Evolutionary conservation across 257 asterid genomes (phyloP), one percentile per base, ranked within the genome.

Genomic region (Solanum sparsipilum): DNA sequence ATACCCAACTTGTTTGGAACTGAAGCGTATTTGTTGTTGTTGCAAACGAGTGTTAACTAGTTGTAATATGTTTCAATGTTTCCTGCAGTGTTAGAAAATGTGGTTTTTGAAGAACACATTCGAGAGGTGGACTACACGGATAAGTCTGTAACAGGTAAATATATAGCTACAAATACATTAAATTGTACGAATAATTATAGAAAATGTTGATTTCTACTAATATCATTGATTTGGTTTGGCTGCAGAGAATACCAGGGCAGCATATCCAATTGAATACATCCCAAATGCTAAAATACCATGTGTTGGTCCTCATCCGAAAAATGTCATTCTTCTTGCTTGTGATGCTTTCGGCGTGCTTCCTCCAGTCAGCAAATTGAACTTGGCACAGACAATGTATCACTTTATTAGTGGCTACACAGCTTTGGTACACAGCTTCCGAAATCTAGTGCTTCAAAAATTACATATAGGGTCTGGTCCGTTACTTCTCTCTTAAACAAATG

Each of bases 271-370:
- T 34, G 98, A 96, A 32, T 95, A 95, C 91, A 96, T 95, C 84
- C 99, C 98, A 5, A 96, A 96, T 68, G 98, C 99, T 1, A 94
- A 93, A 92, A 92, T 95, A 88, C 99, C 99, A 5, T 96, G 98
- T 46, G 98, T 96, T 11, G 99, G 98, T n/a, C 98, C 99, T 75
- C 99, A 96, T 83, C 99, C 99, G 5, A 96, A 91, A 83, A 96
- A 96, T 58, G 96, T 96, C 89, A 96, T 96, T 38, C 97, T 96
- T 70, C 87, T 96, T 89, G 98, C 99, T 31, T 96, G 98, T 86
- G 99, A 96, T 85, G 99, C 99, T 23, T 96, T 96, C 76, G 98
- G 99, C 6, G 99, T 96, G 92, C 98, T 96, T 3, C 99, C 99
- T 7, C 99, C 99, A 1, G 94, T 96, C 89, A 95, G 99, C 98